These are phyloP conservation scores for Trichoderma sp. DNA, from an alignment of 2,329 filamentous ascomycete genomes.

Conservation along the genomic window DNA sequence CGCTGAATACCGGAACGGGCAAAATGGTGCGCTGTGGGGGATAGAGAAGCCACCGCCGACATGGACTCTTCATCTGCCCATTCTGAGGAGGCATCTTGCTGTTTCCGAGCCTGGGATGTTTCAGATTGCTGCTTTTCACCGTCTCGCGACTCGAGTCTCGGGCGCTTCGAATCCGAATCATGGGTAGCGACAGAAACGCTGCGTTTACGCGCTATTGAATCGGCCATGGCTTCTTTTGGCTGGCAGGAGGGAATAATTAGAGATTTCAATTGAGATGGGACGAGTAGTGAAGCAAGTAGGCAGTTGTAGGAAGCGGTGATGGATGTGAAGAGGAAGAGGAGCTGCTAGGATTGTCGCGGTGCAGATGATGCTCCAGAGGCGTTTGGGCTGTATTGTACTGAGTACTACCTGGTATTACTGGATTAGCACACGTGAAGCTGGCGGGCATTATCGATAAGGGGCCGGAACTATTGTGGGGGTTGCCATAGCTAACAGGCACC, in stretches of 20 bases:
- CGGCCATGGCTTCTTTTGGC: not conserved
- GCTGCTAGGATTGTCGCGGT: not conserved
- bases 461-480: not conserved
- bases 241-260: not conserved
- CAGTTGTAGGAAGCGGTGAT: not conserved
- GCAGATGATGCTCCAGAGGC: not conserved
- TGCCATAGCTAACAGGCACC: not conserved
- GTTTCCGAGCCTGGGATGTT: not conserved
- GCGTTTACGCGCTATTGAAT: slow-evolving; percentile 38
- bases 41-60: slow-evolving; percentile 23
- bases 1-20: slow-evolving; percentile 45
- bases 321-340: not conserved
- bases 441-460: not conserved
- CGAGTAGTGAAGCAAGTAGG: not conserved
- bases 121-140: not conserved
- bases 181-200: slow-evolving; percentile 30
- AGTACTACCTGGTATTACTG: too few species aligned
- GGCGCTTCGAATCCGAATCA: slow-evolving; percentile 32
- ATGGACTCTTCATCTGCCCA: not conserved
- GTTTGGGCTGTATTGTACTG: not conserved
- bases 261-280: too few species aligned
- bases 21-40: slow-evolving; percentile 33
- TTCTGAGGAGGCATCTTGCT: not conserved
- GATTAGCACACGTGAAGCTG: not conserved
- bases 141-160: slow-evolving; percentile 18